Percentiles rank a stretch among this genome's conserved stretches.
These are phyloP conservation scores for Amanita fuliginea DNA, from an alignment of 768 basidiomycete genomes.

Conservation along the genomic window DNA sequence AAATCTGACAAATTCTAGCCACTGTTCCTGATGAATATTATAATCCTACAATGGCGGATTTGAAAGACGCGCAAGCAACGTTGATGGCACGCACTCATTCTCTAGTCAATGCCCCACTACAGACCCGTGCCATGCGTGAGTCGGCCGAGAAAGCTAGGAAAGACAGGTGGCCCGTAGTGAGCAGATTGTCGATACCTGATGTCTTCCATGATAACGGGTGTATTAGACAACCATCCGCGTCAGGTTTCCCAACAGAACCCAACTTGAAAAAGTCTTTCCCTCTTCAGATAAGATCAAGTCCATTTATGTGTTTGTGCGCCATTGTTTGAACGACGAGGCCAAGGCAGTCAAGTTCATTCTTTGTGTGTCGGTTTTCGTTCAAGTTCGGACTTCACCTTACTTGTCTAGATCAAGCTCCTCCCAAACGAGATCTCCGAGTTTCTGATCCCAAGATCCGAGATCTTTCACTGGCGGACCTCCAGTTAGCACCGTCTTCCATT, in stretches of 20 bases:
- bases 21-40: slow-evolving; percentile 68
- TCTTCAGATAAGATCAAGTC: slow-evolving; percentile 72
- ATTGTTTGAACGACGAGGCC: slow-evolving; percentile 60
- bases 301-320: slow-evolving; percentile 78
- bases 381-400: not conserved
- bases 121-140: slow-evolving; percentile 52
- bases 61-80: slow-evolving; percentile 55
- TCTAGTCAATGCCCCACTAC: slow-evolving; percentile 60
- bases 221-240: slow-evolving; percentile 71
- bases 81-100: slow-evolving; percentile 51
- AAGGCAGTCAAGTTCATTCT: slow-evolving; percentile 76
- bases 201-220: not conserved
- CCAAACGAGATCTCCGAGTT: slow-evolving; percentile 73
- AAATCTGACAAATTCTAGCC: slow-evolving; percentile 16
- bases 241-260: slow-evolving; percentile 70
- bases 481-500: slow-evolving; percentile 72
- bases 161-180: slow-evolving; percentile 66
- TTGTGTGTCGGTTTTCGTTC: slow-evolving; percentile 40
- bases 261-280: slow-evolving; percentile 68
- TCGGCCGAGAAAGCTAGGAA: slow-evolving; percentile 46
- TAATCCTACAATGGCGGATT: slow-evolving; percentile 56
- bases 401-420: slow-evolving; percentile 63
- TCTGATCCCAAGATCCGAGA: slow-evolving; percentile 67
- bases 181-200: slow-evolving; percentile 10
- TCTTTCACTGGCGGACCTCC: slow-evolving; percentile 53